Evolutionary conservation across 352 stramenopile genomes (phyloP).

Genomic region (Peronospora belbahrii): DNA sequence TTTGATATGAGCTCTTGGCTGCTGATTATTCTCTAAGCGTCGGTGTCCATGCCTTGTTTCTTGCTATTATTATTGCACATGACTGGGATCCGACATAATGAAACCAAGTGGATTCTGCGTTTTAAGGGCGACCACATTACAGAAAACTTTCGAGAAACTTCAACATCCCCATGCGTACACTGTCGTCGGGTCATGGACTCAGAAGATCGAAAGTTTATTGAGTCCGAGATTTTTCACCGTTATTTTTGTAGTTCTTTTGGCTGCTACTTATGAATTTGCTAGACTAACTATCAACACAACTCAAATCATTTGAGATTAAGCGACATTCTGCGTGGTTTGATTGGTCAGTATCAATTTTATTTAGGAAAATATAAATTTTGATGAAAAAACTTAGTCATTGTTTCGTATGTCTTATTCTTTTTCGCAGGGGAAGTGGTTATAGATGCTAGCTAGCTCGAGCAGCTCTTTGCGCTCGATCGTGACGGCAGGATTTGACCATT

Average conservation of each 20-base stretch:
- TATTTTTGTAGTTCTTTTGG: no score
- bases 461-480: not conserved
- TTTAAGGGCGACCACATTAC: not conserved
- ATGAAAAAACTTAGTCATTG: no score
- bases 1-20: constrained; percentile 10
- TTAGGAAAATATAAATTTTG: no score
- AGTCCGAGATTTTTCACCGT: not conserved
- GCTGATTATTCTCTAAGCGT: constrained; percentile 14
- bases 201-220: no score
- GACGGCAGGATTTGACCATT: constrained; percentile 2
- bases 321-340: not conserved
- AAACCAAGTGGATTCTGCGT: not conserved
- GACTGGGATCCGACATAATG: not conserved
- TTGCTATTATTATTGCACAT: constrained; percentile 8
- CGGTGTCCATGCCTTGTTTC: not conserved
- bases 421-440: no score
- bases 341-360: no score
- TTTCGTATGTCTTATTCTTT: no score
- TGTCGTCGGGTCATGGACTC: no score
- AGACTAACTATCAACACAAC: no score
- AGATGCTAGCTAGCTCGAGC: not conserved
- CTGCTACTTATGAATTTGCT: no score
- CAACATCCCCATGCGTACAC: no score
- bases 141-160: not conserved
- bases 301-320: no score